Conservation (phyloP, 306 rosid genomes). For the Herpetospermum pedunculosum region DNA sequence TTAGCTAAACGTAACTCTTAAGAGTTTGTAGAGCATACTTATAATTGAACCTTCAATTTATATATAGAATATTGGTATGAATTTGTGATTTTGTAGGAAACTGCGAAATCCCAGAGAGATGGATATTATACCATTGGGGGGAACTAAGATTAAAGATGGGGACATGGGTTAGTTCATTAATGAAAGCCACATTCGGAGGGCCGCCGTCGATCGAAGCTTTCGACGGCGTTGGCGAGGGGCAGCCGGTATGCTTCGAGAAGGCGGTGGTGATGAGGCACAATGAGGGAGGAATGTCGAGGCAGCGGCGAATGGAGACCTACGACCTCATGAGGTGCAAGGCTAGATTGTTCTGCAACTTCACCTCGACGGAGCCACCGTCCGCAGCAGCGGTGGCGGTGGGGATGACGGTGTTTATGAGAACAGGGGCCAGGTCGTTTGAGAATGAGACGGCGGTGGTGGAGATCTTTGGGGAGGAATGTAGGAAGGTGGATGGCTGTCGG, state of each 20-base stretch:
- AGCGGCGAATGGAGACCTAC: constrained; percentile 40
- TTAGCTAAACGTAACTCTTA: too few species aligned
- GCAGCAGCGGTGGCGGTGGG: constrained; percentile 22
- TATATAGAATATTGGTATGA: too few species aligned
- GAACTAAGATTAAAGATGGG: constrained; percentile 45
- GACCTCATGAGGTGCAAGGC: constrained; percentile 62
- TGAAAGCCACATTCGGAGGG: constrained; percentile 48
- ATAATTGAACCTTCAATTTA: too few species aligned
- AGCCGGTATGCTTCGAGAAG: constrained; percentile 48
- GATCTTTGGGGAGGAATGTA: constrained; percentile 36
- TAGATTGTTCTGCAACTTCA: constrained; percentile 36
- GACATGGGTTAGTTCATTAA: constrained; percentile 22
- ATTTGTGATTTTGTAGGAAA: background rate
- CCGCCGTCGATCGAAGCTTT: constrained; percentile 28
- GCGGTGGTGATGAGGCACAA: constrained; percentile 66
- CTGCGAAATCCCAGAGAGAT: constrained; percentile 27
- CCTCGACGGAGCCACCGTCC: background rate
- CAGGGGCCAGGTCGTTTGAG: constrained; percentile 44
- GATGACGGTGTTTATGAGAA: constrained; percentile 43
- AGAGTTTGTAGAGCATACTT: too few species aligned
- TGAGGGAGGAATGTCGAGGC: constrained; percentile 63
- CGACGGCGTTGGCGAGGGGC: constrained; percentile 13
- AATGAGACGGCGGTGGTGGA: constrained; percentile 29
- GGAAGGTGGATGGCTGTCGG: constrained; percentile 32
- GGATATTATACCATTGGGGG: constrained; percentile 62